Conservation (phyloP, 352 stramenopile genomes). For the Phytophthora syringae region DNA sequence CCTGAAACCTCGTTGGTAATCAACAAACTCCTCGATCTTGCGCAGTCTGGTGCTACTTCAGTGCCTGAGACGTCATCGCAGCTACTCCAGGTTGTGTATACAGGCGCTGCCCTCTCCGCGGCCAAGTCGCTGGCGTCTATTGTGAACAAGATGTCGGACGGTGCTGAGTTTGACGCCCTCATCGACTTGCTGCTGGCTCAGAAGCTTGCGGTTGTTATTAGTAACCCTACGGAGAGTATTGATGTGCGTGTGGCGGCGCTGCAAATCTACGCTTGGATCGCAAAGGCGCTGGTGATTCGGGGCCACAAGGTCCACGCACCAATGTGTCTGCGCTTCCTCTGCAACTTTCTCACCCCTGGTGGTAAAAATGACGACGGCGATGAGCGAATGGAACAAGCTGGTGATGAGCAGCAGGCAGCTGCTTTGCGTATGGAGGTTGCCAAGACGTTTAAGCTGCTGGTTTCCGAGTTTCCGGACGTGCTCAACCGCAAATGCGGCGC, state of each 20-base stretch:
- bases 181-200: slow-evolving; percentile 72
- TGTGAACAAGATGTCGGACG: slow-evolving; percentile 89
- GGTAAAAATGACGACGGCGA: slow-evolving; percentile 25
- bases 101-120: slow-evolving; percentile 63
- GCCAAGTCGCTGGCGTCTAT: slow-evolving; percentile 85
- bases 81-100: slow-evolving; percentile 49
- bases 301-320: slow-evolving; percentile 76
- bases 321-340: slow-evolving; percentile 74
- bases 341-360: slow-evolving; percentile 59
- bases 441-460: slow-evolving; percentile 81
- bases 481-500: slow-evolving; percentile 87
- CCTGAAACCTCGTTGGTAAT: slow-evolving; percentile 74
- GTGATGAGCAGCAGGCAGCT: slow-evolving; percentile 25
- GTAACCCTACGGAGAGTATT: slow-evolving; percentile 44
- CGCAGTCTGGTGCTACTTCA: slow-evolving; percentile 47
- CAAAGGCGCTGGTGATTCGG: slow-evolving; percentile 83
- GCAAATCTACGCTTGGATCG: slow-evolving; percentile 87
- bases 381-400: slow-evolving; percentile 38
- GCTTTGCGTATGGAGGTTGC: slow-evolving; percentile 75
- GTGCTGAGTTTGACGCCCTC: slow-evolving; percentile 77
- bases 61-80: slow-evolving; percentile 15
- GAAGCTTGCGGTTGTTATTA: slow-evolving; percentile 69
- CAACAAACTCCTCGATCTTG: slow-evolving; percentile 79
- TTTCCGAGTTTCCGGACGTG: slow-evolving; percentile 81
- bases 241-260: slow-evolving; percentile 64